Evolutionary conservation across 495 filamentous ascomycete genomes (phyloP).

Genomic region (Clohesyomyces aquaticus): DNA sequence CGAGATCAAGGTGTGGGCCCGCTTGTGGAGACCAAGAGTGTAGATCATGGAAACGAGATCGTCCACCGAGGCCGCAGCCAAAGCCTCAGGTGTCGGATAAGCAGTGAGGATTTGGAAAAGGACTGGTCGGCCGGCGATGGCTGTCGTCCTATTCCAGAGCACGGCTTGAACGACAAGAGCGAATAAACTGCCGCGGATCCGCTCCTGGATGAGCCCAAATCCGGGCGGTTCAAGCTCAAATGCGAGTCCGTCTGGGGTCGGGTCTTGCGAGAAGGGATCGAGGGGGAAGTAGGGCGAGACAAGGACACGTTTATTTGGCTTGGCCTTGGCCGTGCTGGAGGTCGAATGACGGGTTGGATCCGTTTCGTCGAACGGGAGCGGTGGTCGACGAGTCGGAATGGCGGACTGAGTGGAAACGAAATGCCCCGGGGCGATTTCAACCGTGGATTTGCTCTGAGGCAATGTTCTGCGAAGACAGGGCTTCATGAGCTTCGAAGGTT

Average conservation of each 20-base stretch:
- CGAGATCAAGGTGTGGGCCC: constrained; percentile 63
- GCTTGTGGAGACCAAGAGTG: constrained; percentile 75
- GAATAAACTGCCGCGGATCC: constrained; percentile 66
- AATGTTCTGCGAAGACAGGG: no score
- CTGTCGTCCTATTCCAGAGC: constrained; percentile 81
- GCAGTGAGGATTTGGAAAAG: constrained; percentile 67
- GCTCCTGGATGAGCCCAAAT: constrained; percentile 86
- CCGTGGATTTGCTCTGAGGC: no score
- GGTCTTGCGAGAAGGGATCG: constrained; percentile 64
- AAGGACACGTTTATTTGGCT: no score
- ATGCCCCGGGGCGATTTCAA: no score
- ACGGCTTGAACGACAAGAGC: constrained; percentile 47
- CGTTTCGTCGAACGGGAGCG: no score
- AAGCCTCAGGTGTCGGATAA: constrained; percentile 68
- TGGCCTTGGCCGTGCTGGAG: no score
- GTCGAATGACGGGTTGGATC: no score
- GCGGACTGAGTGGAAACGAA: no score
- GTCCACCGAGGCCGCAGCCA: constrained; percentile 61
- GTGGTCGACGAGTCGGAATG: no score
- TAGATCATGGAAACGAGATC: constrained; percentile 67
- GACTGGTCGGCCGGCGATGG: constrained; percentile 73
- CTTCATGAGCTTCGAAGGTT: no score
- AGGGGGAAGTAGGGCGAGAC: constrained; percentile 16
- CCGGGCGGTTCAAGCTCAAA: constrained; percentile 54
- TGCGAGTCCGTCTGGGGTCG: constrained; percentile 61